Conservation (phyloP, 2,329 filamentous ascomycete species). For the Coniochaeta sp. region DNA sequence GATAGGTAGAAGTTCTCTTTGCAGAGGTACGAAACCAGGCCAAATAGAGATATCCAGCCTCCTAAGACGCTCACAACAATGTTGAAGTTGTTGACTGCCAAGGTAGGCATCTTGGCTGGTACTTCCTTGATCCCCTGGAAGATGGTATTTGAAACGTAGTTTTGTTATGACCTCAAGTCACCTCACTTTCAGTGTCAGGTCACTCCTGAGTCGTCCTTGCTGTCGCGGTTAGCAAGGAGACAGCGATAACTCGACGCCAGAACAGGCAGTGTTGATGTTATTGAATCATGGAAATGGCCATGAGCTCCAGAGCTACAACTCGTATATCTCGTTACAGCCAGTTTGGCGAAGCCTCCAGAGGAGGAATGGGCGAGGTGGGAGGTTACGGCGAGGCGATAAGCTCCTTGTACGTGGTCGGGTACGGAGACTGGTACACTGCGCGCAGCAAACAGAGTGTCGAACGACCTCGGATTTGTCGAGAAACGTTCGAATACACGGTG, state of each 20-base stretch:
- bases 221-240: conserved; percentile 21
- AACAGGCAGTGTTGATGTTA: conserved; percentile 26
- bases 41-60: conserved; percentile 85
- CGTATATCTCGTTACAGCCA: not conserved
- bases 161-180: not conserved
- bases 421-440: not conserved
- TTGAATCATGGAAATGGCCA: conserved; percentile 30
- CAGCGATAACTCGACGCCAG: conserved; percentile 16
- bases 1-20: conserved; percentile 90
- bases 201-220: conserved; percentile 31
- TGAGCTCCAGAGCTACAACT: not conserved
- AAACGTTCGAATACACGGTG: not conserved
- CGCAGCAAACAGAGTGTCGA: not conserved
- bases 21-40: conserved; percentile 78
- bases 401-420: not conserved
- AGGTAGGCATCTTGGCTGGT: conserved; percentile 29
- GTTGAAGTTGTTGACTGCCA: conserved; percentile 64
- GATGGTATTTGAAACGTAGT: conserved; percentile 4
- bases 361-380: not conserved
- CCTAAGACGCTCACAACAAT: conserved; percentile 74
- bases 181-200: conserved; percentile 14
- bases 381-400: not conserved
- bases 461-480: not conserved
- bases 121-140: not conserved
- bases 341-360: not conserved